Evolutionary conservation across 306 rosid genomes (phyloP).

Genomic region (Quercus aquifolioides): DNA sequence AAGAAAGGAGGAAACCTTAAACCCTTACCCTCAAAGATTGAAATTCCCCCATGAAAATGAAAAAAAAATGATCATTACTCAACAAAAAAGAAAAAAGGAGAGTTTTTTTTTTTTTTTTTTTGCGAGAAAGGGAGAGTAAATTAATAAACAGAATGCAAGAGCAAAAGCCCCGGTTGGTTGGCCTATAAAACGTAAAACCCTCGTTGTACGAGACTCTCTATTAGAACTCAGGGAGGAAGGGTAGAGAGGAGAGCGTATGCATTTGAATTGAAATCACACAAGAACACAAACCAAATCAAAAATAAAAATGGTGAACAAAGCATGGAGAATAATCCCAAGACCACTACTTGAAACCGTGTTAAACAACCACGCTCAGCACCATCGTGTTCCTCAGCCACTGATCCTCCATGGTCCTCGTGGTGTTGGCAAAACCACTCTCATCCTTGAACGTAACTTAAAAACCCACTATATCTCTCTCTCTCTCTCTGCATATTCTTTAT

Average conservation of each 20-base stretch:
- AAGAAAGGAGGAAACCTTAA: no score
- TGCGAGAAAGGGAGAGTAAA: no score
- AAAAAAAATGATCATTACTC: no score
- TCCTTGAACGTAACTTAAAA: constrained; percentile 57
- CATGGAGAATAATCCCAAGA: constrained; percentile 81
- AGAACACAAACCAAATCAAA: not conserved
- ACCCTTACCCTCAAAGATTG: no score
- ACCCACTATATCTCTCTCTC: not conserved
- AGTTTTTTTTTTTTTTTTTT: no score
- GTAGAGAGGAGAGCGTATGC: not conserved
- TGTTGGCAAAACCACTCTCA: constrained; percentile 89
- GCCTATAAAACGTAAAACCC: constrained; percentile 40
- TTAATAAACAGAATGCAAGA: no score
- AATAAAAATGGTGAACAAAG: constrained; percentile 52
- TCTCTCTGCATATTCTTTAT: not conserved
- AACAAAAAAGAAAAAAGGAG: no score
- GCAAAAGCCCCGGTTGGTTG: not conserved
- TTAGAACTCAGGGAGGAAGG: not conserved
- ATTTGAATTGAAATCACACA: not conserved
- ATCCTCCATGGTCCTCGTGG: constrained; percentile 95
- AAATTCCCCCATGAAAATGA: no score
- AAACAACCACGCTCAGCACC: constrained; percentile 88
- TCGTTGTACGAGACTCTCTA: constrained; percentile 14
- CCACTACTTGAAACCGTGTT: constrained; percentile 80
- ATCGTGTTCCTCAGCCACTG: constrained; percentile 79